These are phyloP conservation scores for Physaria fendleri DNA, from an alignment of 345 rosid genomes.

Conservation along the genomic window DNA sequence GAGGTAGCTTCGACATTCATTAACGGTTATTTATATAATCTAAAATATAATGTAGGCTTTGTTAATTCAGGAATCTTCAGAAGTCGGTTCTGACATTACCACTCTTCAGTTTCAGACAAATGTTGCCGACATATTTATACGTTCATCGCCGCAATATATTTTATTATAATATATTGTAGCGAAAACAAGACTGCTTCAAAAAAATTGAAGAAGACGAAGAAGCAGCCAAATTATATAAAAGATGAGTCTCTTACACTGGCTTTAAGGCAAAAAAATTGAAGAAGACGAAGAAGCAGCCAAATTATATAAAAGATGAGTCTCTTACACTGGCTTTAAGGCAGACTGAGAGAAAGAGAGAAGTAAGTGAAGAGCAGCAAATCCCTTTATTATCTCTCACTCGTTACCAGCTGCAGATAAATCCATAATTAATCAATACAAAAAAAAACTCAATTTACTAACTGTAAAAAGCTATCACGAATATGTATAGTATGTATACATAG, in stretches of 20 bases:
- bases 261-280: conserved; percentile 11
- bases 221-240: too few relatives aligned
- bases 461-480: not conserved
- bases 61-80: conserved; percentile 6
- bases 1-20: not conserved
- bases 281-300: not conserved
- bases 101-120: not conserved
- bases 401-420: conserved; percentile 25
- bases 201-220: not conserved
- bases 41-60: not conserved
- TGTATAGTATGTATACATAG: not conserved
- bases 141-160: too few relatives aligned
- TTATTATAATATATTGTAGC: too few relatives aligned
- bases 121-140: not conserved
- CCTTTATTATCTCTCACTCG: conserved; percentile 19
- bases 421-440: conserved; percentile 11
- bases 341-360: conserved; percentile 14
- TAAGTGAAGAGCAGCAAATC: not conserved
- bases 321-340: conserved; percentile 27
- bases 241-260: conserved; percentile 25
- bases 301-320: conserved; percentile 1
- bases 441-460: not conserved
- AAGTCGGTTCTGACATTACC: conserved; percentile 14
- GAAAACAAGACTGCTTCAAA: too few relatives aligned
- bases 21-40: not conserved